Evolutionary conservation across 768 basidiomycete genomes (phyloP).

Genomic region (Phallus indusiatus): DNA sequence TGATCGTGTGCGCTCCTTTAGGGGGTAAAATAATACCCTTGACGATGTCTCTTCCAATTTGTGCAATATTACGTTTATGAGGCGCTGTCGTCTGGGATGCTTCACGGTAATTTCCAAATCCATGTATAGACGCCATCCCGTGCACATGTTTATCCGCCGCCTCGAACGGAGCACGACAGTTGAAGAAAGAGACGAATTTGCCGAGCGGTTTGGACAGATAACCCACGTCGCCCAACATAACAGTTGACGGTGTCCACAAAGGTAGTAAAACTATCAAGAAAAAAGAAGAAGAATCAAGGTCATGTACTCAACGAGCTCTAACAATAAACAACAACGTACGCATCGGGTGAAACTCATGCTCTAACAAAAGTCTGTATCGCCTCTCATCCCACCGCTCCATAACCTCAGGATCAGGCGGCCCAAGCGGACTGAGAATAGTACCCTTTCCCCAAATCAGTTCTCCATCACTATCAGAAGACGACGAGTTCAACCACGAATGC

Average conservation of each 20-base stretch:
- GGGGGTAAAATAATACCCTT: constrained; percentile 34
- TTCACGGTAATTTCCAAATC: constrained; percentile 49
- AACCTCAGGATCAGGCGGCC: constrained; percentile 27
- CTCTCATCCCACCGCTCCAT: constrained; percentile 47
- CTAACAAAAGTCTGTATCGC: constrained; percentile 55
- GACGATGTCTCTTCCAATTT: constrained; percentile 47
- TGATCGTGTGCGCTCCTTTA: constrained; percentile 31
- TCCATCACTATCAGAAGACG: background rate
- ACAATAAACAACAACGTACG: constrained; percentile 30
- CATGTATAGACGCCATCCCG: constrained; percentile 48
- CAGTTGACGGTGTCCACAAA: constrained; percentile 57
- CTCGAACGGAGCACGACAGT: constrained; percentile 47
- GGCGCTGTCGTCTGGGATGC: constrained; percentile 35
- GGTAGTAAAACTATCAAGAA: constrained; percentile 45
- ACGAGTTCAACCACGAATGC: background rate
- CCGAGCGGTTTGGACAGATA: constrained; percentile 63
- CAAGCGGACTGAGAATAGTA: constrained; percentile 28
- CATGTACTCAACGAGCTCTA: background rate
- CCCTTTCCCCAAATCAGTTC: constrained; percentile 16
- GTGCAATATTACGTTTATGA: constrained; percentile 50
- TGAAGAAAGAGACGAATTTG: constrained; percentile 62
- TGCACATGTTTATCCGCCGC: constrained; percentile 33
- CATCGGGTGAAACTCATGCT: constrained; percentile 61
- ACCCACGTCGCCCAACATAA: constrained; percentile 65
- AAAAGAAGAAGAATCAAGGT: background rate